Evolutionary conservation across 2,329 filamentous ascomycete genomes (phyloP).

Genomic region (Onygenales sp.): DNA sequence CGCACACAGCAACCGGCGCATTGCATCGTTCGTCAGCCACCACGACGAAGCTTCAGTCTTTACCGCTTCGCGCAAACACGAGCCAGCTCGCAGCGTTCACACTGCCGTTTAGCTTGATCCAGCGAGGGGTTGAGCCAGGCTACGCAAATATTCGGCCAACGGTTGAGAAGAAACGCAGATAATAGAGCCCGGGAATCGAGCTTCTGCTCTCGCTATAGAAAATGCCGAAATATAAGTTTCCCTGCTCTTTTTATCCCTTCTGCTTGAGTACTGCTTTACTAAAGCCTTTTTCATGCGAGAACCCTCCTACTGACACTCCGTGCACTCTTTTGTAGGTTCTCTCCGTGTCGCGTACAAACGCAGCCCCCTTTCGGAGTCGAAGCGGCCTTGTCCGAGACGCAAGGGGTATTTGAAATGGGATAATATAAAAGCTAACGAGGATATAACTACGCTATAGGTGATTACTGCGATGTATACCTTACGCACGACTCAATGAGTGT

Average conservation of each 20-base stretch:
- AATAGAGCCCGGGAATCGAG: background rate
- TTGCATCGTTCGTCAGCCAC: too few species aligned
- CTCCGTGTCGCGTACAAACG: constrained; percentile 4
- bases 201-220: constrained; percentile 29
- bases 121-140: too few species aligned
- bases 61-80: too few species aligned
- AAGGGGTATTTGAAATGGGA: background rate
- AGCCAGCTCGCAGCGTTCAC: too few species aligned
- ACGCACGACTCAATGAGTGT: constrained; percentile 99
- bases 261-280: background rate
- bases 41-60: too few species aligned
- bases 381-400: constrained; percentile 12
- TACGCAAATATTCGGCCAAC: background rate
- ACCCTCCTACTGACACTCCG: constrained; percentile 26
- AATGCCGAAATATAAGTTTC: constrained; percentile 78
- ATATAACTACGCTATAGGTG: constrained; percentile 41
- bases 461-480: constrained; percentile 99
- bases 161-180: background rate
- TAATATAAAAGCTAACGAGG: constrained; percentile 1
- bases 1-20: too few species aligned
- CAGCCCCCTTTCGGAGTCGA: constrained; percentile 1
- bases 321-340: constrained; percentile 60
- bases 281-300: background rate
- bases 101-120: too few species aligned
- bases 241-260: constrained; percentile 5